A percentile compares a stretch with the other conserved stretches of the same genome.
Evolutionary conservation across 495 filamentous ascomycete genomes (phyloP).

Genomic region (Penicillium simplicissimum): DNA sequence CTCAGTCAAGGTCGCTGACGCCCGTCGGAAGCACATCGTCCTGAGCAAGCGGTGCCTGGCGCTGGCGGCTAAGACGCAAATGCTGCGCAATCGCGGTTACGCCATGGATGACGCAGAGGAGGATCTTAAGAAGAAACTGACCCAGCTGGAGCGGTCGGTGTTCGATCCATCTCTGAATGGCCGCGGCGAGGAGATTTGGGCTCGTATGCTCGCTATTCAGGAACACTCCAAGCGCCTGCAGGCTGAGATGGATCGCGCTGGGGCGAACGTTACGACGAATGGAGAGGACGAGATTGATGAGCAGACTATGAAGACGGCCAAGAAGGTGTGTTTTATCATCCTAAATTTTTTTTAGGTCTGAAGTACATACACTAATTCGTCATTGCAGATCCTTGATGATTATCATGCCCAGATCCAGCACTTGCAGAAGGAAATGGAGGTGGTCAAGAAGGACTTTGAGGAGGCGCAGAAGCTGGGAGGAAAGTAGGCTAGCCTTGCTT

Average conservation of each 20-base stretch:
- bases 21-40: constrained; percentile 74
- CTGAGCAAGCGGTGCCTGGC: constrained; percentile 79
- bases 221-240: constrained; percentile 78
- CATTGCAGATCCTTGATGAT: constrained; percentile 75
- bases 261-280: constrained; percentile 47
- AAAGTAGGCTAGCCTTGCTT: constrained; percentile 14
- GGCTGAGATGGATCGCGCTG: constrained; percentile 71
- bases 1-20: constrained; percentile 76
- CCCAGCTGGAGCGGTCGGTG: constrained; percentile 68
- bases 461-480: constrained; percentile 63
- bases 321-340: constrained; percentile 64
- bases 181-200: constrained; percentile 94
- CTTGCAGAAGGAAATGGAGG: constrained; percentile 77
- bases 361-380: constrained; percentile 16
- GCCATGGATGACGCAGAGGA: constrained; percentile 91
- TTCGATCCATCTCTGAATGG: constrained; percentile 84
- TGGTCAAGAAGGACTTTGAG: constrained; percentile 75
- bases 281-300: constrained; percentile 66
- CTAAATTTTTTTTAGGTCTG: neutral
- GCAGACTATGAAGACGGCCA: constrained; percentile 74
- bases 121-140: constrained; percentile 80
- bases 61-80: constrained; percentile 88
- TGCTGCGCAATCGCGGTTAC: constrained; percentile 88
- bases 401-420: constrained; percentile 87
- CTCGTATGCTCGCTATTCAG: constrained; percentile 80